Evolutionary conservation across 164 flowering plant species (phyloP).

Genomic region (Tinospora cordifolia): DNA sequence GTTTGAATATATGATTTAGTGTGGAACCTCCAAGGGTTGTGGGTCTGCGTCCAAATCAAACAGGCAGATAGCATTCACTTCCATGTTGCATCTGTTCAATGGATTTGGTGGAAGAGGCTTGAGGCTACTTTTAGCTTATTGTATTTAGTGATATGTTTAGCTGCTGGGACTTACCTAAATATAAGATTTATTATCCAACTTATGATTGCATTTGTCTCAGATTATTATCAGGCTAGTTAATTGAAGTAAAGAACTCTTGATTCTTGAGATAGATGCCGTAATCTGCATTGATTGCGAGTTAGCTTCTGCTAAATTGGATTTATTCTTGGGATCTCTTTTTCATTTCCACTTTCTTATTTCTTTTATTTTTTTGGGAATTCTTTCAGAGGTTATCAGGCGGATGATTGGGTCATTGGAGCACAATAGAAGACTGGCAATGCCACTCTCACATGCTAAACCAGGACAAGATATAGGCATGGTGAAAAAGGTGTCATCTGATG

Average conservation of each 20-base stretch:
- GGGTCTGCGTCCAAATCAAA: background rate
- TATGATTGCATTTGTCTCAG: background rate
- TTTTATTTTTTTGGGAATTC: background rate
- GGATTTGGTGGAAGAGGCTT: background rate
- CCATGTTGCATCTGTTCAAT: background rate
- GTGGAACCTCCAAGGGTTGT: background rate
- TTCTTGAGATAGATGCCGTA: constrained; percentile 2
- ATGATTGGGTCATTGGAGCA: constrained; percentile 34
- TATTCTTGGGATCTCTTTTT: background rate
- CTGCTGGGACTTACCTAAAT: background rate
- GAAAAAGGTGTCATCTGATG: constrained; percentile 15
- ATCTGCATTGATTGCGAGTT: background rate
- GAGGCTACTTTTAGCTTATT: background rate
- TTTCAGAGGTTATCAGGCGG: constrained; percentile 46
- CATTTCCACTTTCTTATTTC: no score
- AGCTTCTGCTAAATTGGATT: constrained; percentile 1
- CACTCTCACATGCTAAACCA: constrained; percentile 12
- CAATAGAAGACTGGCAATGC: constrained; percentile 19
- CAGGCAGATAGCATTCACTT: background rate
- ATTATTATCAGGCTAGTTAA: background rate
- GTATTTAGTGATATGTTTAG: background rate
- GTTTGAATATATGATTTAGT: background rate
- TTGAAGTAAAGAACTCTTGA: background rate
- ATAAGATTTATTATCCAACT: background rate
- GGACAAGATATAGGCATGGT: constrained; percentile 13